These are phyloP conservation scores for Clausena lansium DNA, from an alignment of 345 rosid genomes.

Conservation along the genomic window DNA sequence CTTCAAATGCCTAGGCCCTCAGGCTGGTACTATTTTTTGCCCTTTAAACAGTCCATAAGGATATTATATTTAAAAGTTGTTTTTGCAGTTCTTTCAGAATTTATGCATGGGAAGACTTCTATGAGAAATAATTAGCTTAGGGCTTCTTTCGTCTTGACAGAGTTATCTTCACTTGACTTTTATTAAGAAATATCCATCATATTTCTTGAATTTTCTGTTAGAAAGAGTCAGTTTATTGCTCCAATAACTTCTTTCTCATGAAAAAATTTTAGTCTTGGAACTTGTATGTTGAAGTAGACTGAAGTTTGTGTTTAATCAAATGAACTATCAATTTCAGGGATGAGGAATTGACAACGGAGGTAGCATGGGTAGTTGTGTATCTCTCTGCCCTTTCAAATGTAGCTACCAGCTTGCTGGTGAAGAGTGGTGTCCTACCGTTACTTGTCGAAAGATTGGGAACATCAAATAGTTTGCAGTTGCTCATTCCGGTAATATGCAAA, in stretches of 20 bases:
- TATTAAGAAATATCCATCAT: background rate
- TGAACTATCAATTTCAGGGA: conserved; percentile 53
- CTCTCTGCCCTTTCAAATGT: conserved; percentile 92
- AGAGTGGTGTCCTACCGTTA: conserved; percentile 60
- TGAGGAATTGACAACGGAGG: conserved; percentile 88
- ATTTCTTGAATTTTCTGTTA: background rate
- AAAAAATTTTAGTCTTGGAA: background rate
- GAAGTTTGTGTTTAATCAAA: background rate
- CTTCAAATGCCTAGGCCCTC: background rate
- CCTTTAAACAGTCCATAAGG: background rate
- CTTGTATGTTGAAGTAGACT: background rate
- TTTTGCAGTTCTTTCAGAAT: background rate
- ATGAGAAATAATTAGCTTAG: background rate
- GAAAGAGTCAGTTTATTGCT: background rate
- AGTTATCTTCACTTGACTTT: background rate
- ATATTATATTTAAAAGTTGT: background rate
- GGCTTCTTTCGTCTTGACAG: background rate
- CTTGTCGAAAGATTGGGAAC: conserved; percentile 82
- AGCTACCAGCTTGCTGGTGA: conserved; percentile 71
- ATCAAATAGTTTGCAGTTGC: conserved; percentile 79
- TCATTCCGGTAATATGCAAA: conserved; percentile 69
- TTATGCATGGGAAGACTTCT: background rate
- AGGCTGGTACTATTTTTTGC: background rate
- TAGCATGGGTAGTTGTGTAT: conserved; percentile 94
- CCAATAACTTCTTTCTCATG: background rate